A percentile compares a stretch with the other conserved stretches of the same genome.
phyloP scores from a whole-genome alignment of 495 filamentous ascomycete species.

The Podospora bellae-mahoneyi region DNA sequence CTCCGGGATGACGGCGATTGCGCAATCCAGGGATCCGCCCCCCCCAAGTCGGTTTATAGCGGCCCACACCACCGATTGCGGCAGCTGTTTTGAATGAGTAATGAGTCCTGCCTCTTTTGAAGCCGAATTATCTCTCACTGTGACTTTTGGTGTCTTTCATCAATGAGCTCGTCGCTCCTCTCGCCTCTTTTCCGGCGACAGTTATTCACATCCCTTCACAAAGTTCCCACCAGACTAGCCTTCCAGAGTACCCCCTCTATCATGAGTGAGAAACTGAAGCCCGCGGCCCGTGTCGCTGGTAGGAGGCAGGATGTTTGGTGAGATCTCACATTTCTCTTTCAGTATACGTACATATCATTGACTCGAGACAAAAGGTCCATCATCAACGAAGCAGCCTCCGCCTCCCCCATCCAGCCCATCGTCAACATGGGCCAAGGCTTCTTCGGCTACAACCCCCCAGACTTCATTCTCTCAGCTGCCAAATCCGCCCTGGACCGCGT shows the following conservation, averaged over 20 bases:
- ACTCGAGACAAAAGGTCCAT: constrained; percentile 62
- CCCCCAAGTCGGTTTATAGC: not conserved
- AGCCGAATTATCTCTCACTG: constrained; percentile 3
- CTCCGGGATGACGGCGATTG: not conserved
- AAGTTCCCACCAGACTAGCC: constrained; percentile 5
- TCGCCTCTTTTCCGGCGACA: constrained; percentile 17
- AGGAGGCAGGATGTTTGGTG: constrained; percentile 94
- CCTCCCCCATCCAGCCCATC: constrained; percentile 85
- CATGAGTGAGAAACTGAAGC: constrained; percentile 50
- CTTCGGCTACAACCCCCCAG: constrained; percentile 94
- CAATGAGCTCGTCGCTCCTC: constrained; percentile 13
- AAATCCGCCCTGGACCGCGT: constrained; percentile 87
- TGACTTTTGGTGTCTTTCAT: not conserved
- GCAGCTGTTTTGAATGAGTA: constrained; percentile 1
- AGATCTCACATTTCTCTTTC: constrained; percentile 2
- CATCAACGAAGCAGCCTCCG: constrained; percentile 83
- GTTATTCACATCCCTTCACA: not conserved
- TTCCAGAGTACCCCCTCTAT: constrained; percentile 27
- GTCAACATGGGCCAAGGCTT: constrained; percentile 97
- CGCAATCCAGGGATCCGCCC: not conserved
- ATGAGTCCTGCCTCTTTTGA: not conserved
- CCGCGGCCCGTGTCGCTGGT: constrained; percentile 74
- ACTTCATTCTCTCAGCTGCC: constrained; percentile 87
- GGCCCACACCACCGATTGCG: constrained; percentile 3
- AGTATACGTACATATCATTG: not conserved